Base-by-base conservation (phyloP, 2,329 filamentous ascomycete genomes). In the Monilinia aucupariae region DNA sequence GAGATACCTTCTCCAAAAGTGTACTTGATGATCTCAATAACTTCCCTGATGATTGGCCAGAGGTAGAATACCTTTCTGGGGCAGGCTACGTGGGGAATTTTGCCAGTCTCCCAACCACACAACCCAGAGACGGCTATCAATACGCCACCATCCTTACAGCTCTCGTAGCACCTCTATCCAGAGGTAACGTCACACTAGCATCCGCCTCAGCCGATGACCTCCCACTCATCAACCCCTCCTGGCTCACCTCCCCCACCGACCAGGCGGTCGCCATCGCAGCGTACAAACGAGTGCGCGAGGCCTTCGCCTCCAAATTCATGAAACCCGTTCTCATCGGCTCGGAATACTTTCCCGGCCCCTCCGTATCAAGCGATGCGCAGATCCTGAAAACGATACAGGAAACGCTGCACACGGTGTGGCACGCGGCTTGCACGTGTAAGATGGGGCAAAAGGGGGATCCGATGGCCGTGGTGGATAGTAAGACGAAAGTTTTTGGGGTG, bases 341-440 rank as follows among this genome's bases (percentile, higher is more conserved):
- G 0, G 70, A 72, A 39, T 56, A 62, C 17, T 45, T 47, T 4
- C 68, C 67, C 1, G 67, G 69, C 4, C 1, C 27, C 6, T 15
- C 32, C 3, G 61, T 71, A 0, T 48, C 62, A 25, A 68, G 60
- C 5, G 69, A 71, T 63, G 68, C 51, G 12, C 51, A 70, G 15
- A 68, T 71, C 49, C 27, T 64, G 27, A 39, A 54, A 10, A 63
- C 51, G 10, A 66, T 68, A 5, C n/a, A 47, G 69, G 13, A 66
- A 65, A 41, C 73, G 74, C 6, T 76, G 13, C 34, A 43, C 13
- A 37, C 59, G 7, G 63, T 69, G 41, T 85, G 77, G 78, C 83
- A 82, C 71, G 83, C 79, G 76, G 80, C 76, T 0, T 80, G 82
- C 0, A 87, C 84, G 0, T 78, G 77, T 12, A 80, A 79, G 71